Evolutionary conservation across 139 green algal genomes (phyloP).

Genomic region (Pycnococcus provasolii): DNA sequence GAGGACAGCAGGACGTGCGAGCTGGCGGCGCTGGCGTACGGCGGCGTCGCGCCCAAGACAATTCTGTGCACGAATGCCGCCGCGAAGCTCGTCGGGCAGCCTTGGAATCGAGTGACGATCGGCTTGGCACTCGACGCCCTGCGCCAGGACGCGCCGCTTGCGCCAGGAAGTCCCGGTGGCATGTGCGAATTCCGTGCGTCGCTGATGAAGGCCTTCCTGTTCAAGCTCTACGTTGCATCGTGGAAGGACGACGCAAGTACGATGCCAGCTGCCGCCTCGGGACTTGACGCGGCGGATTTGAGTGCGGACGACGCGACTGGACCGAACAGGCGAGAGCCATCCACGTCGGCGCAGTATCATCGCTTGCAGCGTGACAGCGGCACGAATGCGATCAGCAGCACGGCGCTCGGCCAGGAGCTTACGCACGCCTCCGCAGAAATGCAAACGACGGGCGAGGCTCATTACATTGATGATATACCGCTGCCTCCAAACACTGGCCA

Average conservation of each 20-base stretch:
- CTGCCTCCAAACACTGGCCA: constrained; percentile 53
- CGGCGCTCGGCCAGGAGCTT: too few species aligned
- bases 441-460: constrained; percentile 66
- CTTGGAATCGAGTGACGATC: constrained; percentile 46
- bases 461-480: constrained; percentile 81
- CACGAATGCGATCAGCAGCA: too few species aligned
- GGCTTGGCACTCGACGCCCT: constrained; percentile 50
- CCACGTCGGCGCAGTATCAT: too few species aligned
- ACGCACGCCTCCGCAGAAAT: neutral
- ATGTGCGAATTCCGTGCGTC: constrained; percentile 79
- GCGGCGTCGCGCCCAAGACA: constrained; percentile 65
- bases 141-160: constrained; percentile 58
- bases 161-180: constrained; percentile 64
- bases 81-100: constrained; percentile 44
- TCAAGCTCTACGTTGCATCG: constrained; percentile 72
- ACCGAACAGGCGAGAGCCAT: too few species aligned
- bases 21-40: constrained; percentile 54
- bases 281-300: too few species aligned
- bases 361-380: too few species aligned
- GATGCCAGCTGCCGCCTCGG: constrained; percentile 5
- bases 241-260: too few species aligned
- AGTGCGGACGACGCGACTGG: too few species aligned
- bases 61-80: constrained; percentile 8
- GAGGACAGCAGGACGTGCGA: too few species aligned
- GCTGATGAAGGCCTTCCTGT: constrained; percentile 79